A percentile compares a stretch with the other conserved stretches of the same genome.
phyloP scores from a whole-genome alignment of 2,329 filamentous ascomycete genomes.

The Immersiporthe knoxdaviesiana region DNA sequence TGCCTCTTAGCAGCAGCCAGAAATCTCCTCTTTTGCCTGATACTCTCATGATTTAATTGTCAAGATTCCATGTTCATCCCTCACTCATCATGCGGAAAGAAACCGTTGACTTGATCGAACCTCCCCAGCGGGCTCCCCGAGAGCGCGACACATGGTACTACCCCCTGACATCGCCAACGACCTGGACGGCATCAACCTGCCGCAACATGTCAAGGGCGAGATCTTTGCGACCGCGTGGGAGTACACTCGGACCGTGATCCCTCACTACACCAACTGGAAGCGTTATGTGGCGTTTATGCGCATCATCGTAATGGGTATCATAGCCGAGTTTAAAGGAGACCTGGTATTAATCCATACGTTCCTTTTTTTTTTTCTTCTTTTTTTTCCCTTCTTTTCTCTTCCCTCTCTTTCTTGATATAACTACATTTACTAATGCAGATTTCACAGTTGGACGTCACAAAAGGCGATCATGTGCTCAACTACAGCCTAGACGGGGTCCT shows the following conservation, averaged over 20 bases:
- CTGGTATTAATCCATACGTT: slow-evolving; percentile 29
- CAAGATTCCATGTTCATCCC: neutral
- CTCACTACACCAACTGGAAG: slow-evolving; percentile 33
- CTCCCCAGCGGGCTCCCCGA: neutral
- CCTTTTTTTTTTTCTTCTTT: neutral
- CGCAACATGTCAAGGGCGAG: slow-evolving; percentile 28
- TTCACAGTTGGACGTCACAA: neutral
- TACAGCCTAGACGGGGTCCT: slow-evolving; percentile 32
- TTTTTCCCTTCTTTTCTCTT: too few species aligned
- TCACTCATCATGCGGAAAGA: neutral
- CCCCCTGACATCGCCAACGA: slow-evolving; percentile 28
- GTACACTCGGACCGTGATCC: slow-evolving; percentile 35
- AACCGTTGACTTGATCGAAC: neutral
- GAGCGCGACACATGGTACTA: slow-evolving; percentile 26
- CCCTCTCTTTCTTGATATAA: too few species aligned
- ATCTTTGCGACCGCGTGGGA: slow-evolving; percentile 34
- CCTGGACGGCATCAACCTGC: slow-evolving; percentile 17
- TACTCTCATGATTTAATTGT: neutral
- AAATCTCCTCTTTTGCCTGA: too few species aligned
- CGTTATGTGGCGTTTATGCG: slow-evolving; percentile 34
- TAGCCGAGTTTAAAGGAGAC: slow-evolving; percentile 33
- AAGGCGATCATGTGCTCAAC: slow-evolving; percentile 26
- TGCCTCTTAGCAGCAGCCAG: too few species aligned
- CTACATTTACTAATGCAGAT: too few species aligned
- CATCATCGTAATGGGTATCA: slow-evolving; percentile 32